A percentile compares a stretch with the other conserved stretches of the same genome.
phyloP scores from a whole-genome alignment of 2,329 filamentous ascomycete species.

The Pseudogymnoascus sp. region DNA sequence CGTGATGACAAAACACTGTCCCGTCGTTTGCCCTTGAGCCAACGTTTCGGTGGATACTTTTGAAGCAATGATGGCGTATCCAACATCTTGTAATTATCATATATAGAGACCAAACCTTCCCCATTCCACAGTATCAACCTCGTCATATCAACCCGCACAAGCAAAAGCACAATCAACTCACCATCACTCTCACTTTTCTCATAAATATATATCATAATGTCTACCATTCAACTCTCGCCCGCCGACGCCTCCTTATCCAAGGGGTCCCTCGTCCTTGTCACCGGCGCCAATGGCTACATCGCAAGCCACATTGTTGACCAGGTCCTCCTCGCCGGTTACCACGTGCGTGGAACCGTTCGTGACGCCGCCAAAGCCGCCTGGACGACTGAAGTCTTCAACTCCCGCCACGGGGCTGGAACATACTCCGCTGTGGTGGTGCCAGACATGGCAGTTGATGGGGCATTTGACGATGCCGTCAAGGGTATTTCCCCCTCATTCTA shows the following conservation, averaged over 20 bases:
- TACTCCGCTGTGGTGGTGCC: conserved; percentile 31
- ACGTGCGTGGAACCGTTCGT: conserved; percentile 39
- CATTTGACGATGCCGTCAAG: conserved; percentile 25
- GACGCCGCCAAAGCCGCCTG: conserved; percentile 28
- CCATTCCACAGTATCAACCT: not conserved
- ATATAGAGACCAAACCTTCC: not conserved
- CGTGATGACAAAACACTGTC: not conserved
- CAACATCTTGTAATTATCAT: not conserved
- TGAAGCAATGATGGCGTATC: not conserved
- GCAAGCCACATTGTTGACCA: conserved; percentile 33
- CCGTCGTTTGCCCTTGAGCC: not conserved
- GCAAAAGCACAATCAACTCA: not conserved
- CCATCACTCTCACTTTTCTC: too few relatives aligned
- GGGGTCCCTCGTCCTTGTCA: conserved; percentile 34
- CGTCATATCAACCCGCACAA: not conserved
- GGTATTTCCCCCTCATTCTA: conserved; percentile 9
- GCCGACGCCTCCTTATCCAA: conserved; percentile 14
- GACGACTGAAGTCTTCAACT: conserved; percentile 26
- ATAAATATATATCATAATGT: too few relatives aligned
- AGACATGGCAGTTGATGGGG: conserved; percentile 27
- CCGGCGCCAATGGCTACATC: conserved; percentile 36
- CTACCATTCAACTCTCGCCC: not conserved
- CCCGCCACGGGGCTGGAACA: conserved; percentile 28
- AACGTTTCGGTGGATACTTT: not conserved
- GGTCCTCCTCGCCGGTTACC: conserved; percentile 33